Base-by-base conservation (phyloP, 352 stramenopile genomes). In the Phytophthora cactorum region DNA sequence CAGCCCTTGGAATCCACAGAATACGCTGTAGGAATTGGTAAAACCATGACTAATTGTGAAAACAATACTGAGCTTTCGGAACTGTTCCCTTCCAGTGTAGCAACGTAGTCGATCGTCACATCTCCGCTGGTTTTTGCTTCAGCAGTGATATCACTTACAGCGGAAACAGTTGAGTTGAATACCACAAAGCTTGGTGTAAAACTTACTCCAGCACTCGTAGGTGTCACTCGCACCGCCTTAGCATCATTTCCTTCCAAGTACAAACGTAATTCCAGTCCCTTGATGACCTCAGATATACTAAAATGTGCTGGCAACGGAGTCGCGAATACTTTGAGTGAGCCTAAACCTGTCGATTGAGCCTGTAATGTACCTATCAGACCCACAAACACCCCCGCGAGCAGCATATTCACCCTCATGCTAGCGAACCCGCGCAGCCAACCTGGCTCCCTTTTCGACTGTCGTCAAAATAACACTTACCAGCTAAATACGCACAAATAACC, bases 191-290 rank as follows among this genome's bases (percentile, higher is more conserved):
- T 66, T 11, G 79, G 76, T 0, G 56, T 29, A 57, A 90, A 89
- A 3, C 25, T 43, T 25, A 88, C 57, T 31, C 64, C 63, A 27
- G 51, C 27, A 31, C 76, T 72, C 0, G 57, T 70, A 7, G 76
- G 82, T 1, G 67, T 86, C 43, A 88, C 59, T 3, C 72, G 69
- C 8, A 81, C 44, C 10, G 46, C 43, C 3, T 32, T 55, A 15
- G 49, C 12, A 1, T 65, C 54, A 41, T 29, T 64, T 10, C 2
- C 38, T 52, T 61, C 29, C 10, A 86, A 58, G 25, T 82, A 82
- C 32, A 90, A 45, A 1, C 82, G 78, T 28, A 87, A 49, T 52
- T 87, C 78, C 2, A 89, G 53, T 2, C 64, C 71, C 3, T 64
- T 43, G 17, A 85, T 64, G 15, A 34, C 66, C 38, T 86, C 80